These are phyloP conservation scores for Rubus parviflorus DNA, from an alignment of 306 rosid species.

Conservation along the genomic window DNA sequence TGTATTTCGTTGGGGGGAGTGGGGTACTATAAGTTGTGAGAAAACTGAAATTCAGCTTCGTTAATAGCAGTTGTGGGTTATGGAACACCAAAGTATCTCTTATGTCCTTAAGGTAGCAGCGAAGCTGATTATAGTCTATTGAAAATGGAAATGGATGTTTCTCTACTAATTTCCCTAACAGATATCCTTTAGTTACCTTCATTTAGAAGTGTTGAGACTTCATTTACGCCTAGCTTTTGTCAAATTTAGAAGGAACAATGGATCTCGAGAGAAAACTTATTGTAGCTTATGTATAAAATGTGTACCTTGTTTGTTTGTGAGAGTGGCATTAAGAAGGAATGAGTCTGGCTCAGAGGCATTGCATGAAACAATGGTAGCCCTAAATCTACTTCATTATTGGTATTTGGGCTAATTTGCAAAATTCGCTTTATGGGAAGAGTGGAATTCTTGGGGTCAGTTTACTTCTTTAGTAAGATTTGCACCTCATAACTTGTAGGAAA, in stretches of 20 bases:
- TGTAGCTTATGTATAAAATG: not conserved
- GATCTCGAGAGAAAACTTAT: not conserved
- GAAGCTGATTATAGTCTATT: not conserved
- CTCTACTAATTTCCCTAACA: not conserved
- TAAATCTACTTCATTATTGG: not conserved
- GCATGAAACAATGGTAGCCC: not conserved
- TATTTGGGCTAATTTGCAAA: not conserved
- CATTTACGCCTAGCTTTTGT: not conserved
- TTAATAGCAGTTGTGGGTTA: not conserved
- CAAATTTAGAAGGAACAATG: not conserved
- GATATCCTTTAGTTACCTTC: not conserved
- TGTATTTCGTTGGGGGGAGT: not conserved
- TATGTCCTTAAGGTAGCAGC: too few relatives aligned
- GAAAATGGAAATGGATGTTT: not conserved
- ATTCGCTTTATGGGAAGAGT: not conserved
- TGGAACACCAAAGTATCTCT: not conserved
- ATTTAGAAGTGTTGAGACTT: not conserved
- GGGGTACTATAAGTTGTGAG: not conserved
- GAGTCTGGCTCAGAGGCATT: slow-evolving; percentile 8
- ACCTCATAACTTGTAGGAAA: not conserved
- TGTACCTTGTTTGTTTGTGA: not conserved
- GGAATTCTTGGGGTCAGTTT: not conserved
- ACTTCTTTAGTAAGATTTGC: not conserved
- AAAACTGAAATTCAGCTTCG: not conserved
- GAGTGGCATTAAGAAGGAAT: not conserved